Evolutionary conservation across 257 asterid genomes (phyloP), one percentile per base, ranked within the genome.

Genomic region (Solanum pimpinellifolium): DNA sequence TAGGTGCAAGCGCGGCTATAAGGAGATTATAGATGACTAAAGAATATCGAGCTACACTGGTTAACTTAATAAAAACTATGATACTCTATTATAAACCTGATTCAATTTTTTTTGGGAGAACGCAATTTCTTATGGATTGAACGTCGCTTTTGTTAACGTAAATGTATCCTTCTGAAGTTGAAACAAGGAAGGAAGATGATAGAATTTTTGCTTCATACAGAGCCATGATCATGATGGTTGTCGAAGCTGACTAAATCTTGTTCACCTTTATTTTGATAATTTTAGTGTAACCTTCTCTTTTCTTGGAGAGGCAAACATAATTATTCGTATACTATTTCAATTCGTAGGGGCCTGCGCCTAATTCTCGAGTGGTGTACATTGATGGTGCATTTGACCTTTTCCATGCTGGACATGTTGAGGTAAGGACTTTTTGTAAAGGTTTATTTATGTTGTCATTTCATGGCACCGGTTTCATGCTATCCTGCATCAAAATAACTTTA

Each of bases 401-500:
- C 83, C 99, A 97, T 89, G 99, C 99, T 78, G 98, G 99, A 73
- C 99, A 97, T 16, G 98, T 97, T 75, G 98, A 94, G 99, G 99
- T 96, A 91, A 23, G 80, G 14, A 11, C 41, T 59, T 21, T 59
- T 20, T 59, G 31, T 16, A 37, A 18, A 85, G 29, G 39, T 44
- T 85, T 49, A 29, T 85, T 89, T 73, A 65, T 81, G 37, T 88
- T 83, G 81, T 56, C 37, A 42, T 86, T 72, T 75, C 87, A 15
- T 52, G 85, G 60, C 21, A 78, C 37, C 18, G 6, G 47, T 81
- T 31, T 81, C 11, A 21, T 7, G 11, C 20, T 10, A 1, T 31
- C 85, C 46, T 52, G 85, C 47, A 81, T 49, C 70, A 49, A 29
- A 49, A 49, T 49, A 52, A 81, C 25, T 29, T 81, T 42, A 44